Base-by-base conservation (phyloP, 805 yeast genomes). In the Metschnikowia bowlesiae region DNA sequence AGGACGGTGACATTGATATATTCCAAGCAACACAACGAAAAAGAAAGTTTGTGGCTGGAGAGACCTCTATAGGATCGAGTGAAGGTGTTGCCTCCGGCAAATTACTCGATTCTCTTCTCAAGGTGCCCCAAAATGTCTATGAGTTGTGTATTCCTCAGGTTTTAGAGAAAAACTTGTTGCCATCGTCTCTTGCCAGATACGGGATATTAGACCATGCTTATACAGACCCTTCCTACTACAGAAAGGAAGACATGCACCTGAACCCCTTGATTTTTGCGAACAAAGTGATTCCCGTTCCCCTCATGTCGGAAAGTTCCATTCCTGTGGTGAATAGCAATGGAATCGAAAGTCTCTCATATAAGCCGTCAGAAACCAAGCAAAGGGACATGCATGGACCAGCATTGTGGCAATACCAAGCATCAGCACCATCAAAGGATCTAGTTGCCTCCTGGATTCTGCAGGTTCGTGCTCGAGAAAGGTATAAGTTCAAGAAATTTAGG, bases 181-280 rank as follows among this genome's bases (percentile, higher is more conserved):
- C 57, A 10, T 32, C 55, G 2, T 49, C 59, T 11, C 69, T 87
- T 31, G 81, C 77, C 32, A 63, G 63, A 0, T 55, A 62, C 28
- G 84, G 83, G 0, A 57, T 76, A 11, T 75, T 86, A 2, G 73
- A 77, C 54, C 65, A 80, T 11, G 75, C 81, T 11, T 84, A 85
- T 60, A 50, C 58, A 1, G 85, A 80, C 53, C 96, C 97, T 0
- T 81, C 68, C 55, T 91, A 81, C 57, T 76, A 83, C 29, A 73
- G 76, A 13, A 57, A 70, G 0, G 59, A 64, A 1, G 91, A 88
- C 56, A 68, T 78, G 6, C 84, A 71, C 10, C n/a, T 80, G 1
- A 59, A 64, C 6, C 84, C 92, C 0, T 78, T 85, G 48, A 65
- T 79, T 0, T 84, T 81, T 65, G 91, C 91, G 1, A 91, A 90